Evolutionary conservation across 441 rosid species (phyloP).

Genomic region (Manihot esculenta): DNA sequence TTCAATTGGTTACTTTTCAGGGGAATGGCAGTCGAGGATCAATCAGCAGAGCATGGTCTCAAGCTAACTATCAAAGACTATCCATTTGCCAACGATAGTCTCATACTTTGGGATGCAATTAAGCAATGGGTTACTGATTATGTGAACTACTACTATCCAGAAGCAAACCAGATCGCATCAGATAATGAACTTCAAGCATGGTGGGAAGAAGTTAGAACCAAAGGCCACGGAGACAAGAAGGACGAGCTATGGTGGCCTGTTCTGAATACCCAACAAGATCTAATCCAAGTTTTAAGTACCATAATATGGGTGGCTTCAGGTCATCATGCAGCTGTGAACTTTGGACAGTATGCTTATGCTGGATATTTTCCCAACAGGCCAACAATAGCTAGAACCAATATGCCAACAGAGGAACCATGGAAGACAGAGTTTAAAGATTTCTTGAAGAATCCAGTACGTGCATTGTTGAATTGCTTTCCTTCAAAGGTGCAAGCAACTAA

Average conservation of each 20-base stretch:
- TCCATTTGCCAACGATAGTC: conserved; percentile 62
- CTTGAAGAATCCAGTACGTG: conserved; percentile 39
- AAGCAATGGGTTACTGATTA: conserved; percentile 57
- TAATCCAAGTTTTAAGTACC: conserved; percentile 38
- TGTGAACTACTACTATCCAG: conserved; percentile 50
- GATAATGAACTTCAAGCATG: conserved; percentile 39
- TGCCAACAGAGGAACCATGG: conserved; percentile 51
- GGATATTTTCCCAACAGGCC: conserved; percentile 78
- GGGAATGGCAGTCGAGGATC: conserved; percentile 62
- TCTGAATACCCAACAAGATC: conserved; percentile 32
- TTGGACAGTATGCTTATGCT: conserved; percentile 59
- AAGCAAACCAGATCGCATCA: conserved; percentile 26
- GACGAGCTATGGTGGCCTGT: conserved; percentile 36
- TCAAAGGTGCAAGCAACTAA: conserved; percentile 56
- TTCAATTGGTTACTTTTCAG: conserved; percentile 22
- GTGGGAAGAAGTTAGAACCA: conserved; percentile 35
- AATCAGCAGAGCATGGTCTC: conserved; percentile 45
- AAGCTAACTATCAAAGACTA: conserved; percentile 54
- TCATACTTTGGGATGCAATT: conserved; percentile 51
- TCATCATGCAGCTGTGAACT: conserved; percentile 68
- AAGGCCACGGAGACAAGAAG: conserved; percentile 40
- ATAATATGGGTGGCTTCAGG: conserved; percentile 58
- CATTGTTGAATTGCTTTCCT: conserved; percentile 47
- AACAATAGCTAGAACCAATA: conserved; percentile 44
- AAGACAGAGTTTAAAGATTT: conserved; percentile 39